A percentile compares a stretch with the other conserved stretches of the same genome.
phyloP scores from a whole-genome alignment of 495 filamentous ascomycete genomes.

The Hypoxylon fragiforme region DNA sequence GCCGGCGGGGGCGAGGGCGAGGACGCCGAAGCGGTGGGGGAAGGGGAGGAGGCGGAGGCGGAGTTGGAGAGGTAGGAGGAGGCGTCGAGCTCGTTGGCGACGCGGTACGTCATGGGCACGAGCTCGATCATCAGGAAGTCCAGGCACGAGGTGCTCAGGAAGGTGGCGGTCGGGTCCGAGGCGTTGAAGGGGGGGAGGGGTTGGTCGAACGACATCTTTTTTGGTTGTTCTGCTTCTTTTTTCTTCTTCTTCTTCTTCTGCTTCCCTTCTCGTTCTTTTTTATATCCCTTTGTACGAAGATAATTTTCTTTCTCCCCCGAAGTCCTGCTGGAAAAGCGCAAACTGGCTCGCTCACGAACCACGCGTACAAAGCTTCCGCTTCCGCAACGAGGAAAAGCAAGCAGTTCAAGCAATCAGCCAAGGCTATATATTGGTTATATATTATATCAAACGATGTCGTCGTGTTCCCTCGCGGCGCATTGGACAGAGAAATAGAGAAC shows the following conservation, averaged over 20 bases:
- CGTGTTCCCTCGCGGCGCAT: neutral
- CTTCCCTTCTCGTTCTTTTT: neutral
- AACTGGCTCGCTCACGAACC: too few relatives aligned
- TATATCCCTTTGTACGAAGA: too few relatives aligned
- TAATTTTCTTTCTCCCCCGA: too few relatives aligned
- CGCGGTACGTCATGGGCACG: conserved; percentile 88
- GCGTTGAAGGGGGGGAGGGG: conserved; percentile 68
- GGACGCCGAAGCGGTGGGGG: neutral
- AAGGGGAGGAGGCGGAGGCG: neutral
- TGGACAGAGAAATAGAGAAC: neutral
- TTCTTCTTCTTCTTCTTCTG: neutral
- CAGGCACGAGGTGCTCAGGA: conserved; percentile 78
- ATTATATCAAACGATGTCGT: too few relatives aligned
- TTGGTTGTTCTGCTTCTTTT: neutral
- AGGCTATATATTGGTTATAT: too few relatives aligned
- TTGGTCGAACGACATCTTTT: conserved; percentile 75
- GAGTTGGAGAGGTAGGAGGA: neutral
- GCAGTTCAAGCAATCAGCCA: too few relatives aligned
- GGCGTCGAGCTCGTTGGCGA: conserved; percentile 61
- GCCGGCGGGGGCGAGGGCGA: neutral
- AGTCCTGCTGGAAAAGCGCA: too few relatives aligned
- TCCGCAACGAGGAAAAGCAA: too few relatives aligned
- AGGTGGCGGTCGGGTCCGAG: conserved; percentile 75
- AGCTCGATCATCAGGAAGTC: conserved; percentile 96
- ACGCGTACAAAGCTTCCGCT: too few relatives aligned